Evolutionary conservation across 1,284 basidiomycete genomes (phyloP), one percentile per base, ranked within the genome.

Genomic region (Ustilago trichophora): DNA sequence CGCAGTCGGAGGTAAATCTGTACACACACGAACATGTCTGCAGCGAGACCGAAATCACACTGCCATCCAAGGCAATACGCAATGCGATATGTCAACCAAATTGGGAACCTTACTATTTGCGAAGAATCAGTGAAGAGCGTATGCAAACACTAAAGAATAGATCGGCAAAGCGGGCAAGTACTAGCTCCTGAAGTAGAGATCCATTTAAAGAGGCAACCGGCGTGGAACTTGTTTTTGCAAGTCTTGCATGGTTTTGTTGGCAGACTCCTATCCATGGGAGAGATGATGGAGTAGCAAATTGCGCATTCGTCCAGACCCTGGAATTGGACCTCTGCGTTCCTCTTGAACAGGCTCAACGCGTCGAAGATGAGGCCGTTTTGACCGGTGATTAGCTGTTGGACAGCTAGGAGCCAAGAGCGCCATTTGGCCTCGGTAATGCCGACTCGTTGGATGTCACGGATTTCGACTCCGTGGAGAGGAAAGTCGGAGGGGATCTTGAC

Each of bases 141-240:
- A 7, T 7, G 27, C 27, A 46, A 18, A 21, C 37, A 25, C 57
- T 63, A 86, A 59, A 86, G 84, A 37, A 86, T 75, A 4, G 83
- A 82, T 51, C 94, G 87, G 82, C 94, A 97, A 38, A 98, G 83
- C 7, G 94, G 94, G 81, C 94, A 98, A 48, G 89, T 92, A 6
- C 90, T 91, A 4, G 90, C 89, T 82, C 94, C 91, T 63, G 82
- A 83, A 26, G 90, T 88, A 77, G 90, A 90, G 84, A 95, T 95
- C 94, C 93, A 96, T 88, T 92, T 79, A 70, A 64, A 76, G 37
- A 79, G 41, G 38, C 78, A 79, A 11, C 68, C 72, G 2, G 69
- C 65, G 81, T 98, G 96, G 87, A 98, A 98, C 41, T 89, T 86
- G 83, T 98, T 97, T 83, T 91, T 93, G 84, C 94, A 97, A 27